A percentile compares a stretch with the other conserved stretches of the same genome.
Conservation (phyloP, 768 basidiomycete genomes). For the Psilocybe subaeruginosa region DNA sequence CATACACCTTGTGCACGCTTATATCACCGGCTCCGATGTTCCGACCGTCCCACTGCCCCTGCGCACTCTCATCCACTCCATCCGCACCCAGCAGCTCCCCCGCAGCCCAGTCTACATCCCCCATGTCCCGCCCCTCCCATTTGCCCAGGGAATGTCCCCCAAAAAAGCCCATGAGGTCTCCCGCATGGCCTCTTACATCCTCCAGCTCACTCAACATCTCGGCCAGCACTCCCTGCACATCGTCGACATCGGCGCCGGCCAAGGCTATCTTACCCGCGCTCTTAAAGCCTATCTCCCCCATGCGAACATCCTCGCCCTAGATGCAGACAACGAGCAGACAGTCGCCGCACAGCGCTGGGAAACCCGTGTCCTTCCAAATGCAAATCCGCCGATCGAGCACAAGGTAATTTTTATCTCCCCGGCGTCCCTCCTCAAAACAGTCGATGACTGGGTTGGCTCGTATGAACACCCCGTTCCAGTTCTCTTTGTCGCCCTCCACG, state of each 20-base stretch:
- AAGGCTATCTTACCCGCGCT: conserved; percentile 70
- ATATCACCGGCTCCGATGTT: not conserved
- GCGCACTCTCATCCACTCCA: not conserved
- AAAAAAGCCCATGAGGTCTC: conserved; percentile 77
- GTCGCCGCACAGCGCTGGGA: conserved; percentile 56
- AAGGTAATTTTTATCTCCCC: conserved; percentile 58
- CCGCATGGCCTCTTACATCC: conserved; percentile 62
- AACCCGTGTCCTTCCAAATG: conserved; percentile 24
- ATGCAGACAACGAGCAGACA: conserved; percentile 61
- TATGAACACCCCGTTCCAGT: conserved; percentile 41
- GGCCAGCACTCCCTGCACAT: conserved; percentile 36
- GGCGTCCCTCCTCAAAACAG: conserved; percentile 42
- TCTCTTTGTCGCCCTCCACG: conserved; percentile 71
- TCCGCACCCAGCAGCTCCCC: conserved; percentile 26
- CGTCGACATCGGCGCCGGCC: conserved; percentile 78
- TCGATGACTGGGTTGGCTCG: conserved; percentile 54
- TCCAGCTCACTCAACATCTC: conserved; percentile 32
- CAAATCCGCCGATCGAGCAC: conserved; percentile 49
- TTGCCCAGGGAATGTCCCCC: conserved; percentile 62
- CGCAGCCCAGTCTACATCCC: conserved; percentile 25
- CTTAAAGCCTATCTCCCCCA: conserved; percentile 35
- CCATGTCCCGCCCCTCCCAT: conserved; percentile 9
- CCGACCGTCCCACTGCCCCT: not conserved
- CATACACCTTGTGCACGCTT: not conserved
- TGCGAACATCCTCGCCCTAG: conserved; percentile 65